A percentile compares a stretch with the other conserved stretches of the same genome.
Evolutionary conservation across 2,329 filamentous ascomycete genomes (phyloP).

Genomic region (Ceratocystis lukuohia): DNA sequence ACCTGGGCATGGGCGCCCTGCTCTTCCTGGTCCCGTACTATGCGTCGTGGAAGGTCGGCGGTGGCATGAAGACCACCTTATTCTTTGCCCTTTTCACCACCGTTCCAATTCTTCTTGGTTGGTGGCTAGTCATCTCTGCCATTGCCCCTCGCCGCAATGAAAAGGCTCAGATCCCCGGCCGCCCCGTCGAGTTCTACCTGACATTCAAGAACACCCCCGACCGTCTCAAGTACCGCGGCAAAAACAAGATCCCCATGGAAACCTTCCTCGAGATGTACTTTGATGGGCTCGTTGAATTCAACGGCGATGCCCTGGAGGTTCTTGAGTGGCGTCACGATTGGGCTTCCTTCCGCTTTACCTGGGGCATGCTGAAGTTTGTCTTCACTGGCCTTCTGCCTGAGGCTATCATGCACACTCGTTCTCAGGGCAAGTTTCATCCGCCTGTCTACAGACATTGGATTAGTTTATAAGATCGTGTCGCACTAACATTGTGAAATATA

Average conservation of each 20-base stretch:
- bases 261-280: slow-evolving; percentile 99
- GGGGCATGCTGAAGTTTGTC: slow-evolving; percentile 75
- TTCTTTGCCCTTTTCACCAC: slow-evolving; percentile 78
- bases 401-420: slow-evolving; percentile 81
- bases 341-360: slow-evolving; percentile 86
- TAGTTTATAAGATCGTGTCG: background rate
- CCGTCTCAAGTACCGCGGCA: slow-evolving; percentile 56
- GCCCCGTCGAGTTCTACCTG: slow-evolving; percentile 81
- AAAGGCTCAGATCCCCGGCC: slow-evolving; percentile 75
- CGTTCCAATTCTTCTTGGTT: slow-evolving; percentile 65
- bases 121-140: slow-evolving; percentile 62
- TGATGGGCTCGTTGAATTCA: slow-evolving; percentile 86
- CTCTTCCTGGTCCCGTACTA: slow-evolving; percentile 62
- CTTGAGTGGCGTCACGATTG: slow-evolving; percentile 95
- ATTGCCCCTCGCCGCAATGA: slow-evolving; percentile 84
- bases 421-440: slow-evolving; percentile 42
- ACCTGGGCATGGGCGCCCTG: slow-evolving; percentile 57
- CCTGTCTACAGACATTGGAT: background rate
- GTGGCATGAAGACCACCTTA: slow-evolving; percentile 73
- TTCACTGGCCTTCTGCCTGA: slow-evolving; percentile 78
- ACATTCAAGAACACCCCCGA: slow-evolving; percentile 58
- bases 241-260: slow-evolving; percentile 74
- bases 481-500: background rate
- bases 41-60: slow-evolving; percentile 68
- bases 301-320: slow-evolving; percentile 77